Evolutionary conservation across 306 rosid genomes (phyloP).

Genomic region (Lathyrus oleraceus): DNA sequence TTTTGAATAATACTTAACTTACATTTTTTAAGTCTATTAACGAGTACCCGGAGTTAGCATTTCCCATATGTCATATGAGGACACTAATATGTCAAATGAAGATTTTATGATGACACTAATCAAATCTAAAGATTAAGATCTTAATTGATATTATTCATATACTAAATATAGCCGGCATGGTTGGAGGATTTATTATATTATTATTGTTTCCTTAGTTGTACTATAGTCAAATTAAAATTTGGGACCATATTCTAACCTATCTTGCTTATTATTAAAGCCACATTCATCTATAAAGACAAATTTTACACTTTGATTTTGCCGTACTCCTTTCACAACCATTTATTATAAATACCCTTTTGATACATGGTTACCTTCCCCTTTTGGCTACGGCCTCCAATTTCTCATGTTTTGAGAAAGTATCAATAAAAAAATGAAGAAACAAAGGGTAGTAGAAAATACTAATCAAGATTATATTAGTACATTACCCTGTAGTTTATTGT

Average conservation of each 20-base stretch:
- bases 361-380: neutral
- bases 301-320: neutral
- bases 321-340: neutral
- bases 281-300: conserved; percentile 17
- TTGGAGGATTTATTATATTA: conserved; percentile 1
- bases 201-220: neutral
- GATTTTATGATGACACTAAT: neutral
- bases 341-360: neutral
- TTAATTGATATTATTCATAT: neutral
- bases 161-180: conserved; percentile 31
- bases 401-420: conserved; percentile 12
- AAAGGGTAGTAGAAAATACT: neutral
- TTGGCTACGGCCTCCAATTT: neutral
- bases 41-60: too few species aligned
- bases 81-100: conserved; percentile 2
- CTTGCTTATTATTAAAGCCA: neutral
- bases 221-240: neutral
- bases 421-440: conserved; percentile 6
- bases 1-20: too few species aligned
- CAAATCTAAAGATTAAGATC: neutral
- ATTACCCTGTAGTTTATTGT: conserved; percentile 27
- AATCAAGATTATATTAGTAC: conserved; percentile 35
- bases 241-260: neutral
- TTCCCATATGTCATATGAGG: neutral
- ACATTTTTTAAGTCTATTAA: too few species aligned